A percentile compares a stretch with the other conserved stretches of the same genome.
Conservation (phyloP, 2,329 filamentous ascomycete genomes). For the Epichloe sibirici region DNA sequence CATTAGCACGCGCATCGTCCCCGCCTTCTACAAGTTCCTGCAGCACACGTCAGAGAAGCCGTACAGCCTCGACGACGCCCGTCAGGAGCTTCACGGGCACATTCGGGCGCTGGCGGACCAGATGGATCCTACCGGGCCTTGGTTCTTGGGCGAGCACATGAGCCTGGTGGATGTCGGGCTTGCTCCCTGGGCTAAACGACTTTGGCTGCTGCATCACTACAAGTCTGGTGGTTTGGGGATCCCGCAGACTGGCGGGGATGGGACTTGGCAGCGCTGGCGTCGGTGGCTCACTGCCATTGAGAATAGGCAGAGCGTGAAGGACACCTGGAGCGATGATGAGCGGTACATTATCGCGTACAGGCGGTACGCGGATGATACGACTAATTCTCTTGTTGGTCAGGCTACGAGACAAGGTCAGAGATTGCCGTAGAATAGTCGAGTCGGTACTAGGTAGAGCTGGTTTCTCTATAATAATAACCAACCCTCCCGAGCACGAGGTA, state of each 20-base stretch:
- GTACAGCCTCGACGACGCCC: constrained; percentile 38
- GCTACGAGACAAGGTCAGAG: constrained; percentile 49
- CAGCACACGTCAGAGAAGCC: constrained; percentile 40
- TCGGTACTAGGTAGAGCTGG: not conserved
- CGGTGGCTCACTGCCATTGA: constrained; percentile 50
- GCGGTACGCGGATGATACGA: constrained; percentile 53
- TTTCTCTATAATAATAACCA: too few relatives aligned
- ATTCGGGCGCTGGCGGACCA: constrained; percentile 49
- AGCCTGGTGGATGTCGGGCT: constrained; percentile 58
- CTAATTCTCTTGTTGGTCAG: constrained; percentile 47
- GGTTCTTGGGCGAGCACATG: constrained; percentile 53
- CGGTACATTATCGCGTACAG: constrained; percentile 58
- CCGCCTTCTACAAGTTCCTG: constrained; percentile 52
- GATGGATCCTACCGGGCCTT: constrained; percentile 47
- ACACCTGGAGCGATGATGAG: constrained; percentile 56
- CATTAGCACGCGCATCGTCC: constrained; percentile 52
- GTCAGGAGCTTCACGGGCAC: constrained; percentile 43
- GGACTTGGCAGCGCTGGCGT: constrained; percentile 52
- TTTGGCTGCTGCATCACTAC: constrained; percentile 67
- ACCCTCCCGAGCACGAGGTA: too few relatives aligned
- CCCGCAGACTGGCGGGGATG: constrained; percentile 39
- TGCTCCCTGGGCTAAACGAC: constrained; percentile 58
- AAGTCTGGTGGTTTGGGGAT: constrained; percentile 45
- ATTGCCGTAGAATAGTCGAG: constrained; percentile 31
- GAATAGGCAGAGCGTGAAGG: constrained; percentile 47